Conservation (phyloP, 352 stramenopile genomes). For the Phytophthora sojae region DNA sequence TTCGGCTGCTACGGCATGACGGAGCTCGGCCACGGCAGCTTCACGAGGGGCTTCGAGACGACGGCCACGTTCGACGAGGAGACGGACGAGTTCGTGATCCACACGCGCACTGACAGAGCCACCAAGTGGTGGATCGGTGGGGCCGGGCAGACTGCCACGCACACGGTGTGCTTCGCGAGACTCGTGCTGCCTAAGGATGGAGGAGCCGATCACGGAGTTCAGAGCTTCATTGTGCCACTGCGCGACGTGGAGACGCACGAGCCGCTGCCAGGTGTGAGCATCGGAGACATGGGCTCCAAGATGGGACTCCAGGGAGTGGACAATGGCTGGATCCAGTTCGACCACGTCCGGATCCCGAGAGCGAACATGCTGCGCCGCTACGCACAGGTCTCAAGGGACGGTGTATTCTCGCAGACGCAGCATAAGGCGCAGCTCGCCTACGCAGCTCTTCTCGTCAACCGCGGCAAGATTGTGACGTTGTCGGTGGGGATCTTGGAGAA, state of each 20-base stretch:
- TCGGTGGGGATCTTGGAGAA: constrained; percentile 87
- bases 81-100: constrained; percentile 93
- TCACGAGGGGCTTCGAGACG: constrained; percentile 92
- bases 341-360: constrained; percentile 76
- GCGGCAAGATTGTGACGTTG: constrained; percentile 80
- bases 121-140: constrained; percentile 98
- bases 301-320: constrained; percentile 80
- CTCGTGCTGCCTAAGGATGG: constrained; percentile 72
- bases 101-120: constrained; percentile 95
- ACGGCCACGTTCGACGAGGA: constrained; percentile 94
- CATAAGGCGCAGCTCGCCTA: constrained; percentile 80
- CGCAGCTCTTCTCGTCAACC: constrained; percentile 75
- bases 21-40: constrained; percentile 92
- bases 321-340: constrained; percentile 83
- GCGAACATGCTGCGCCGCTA: constrained; percentile 83
- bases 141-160: constrained; percentile 93
- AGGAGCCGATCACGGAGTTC: constrained; percentile 88
- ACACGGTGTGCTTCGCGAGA: constrained; percentile 95
- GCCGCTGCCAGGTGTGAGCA: constrained; percentile 55
- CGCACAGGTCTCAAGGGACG: constrained; percentile 67
- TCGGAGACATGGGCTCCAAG: constrained; percentile 78
- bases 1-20: constrained; percentile 92
- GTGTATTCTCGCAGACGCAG: constrained; percentile 62
- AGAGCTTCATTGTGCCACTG: constrained; percentile 97
- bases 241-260: constrained; percentile 85